Evolutionary conservation across 2,329 filamentous ascomycete species (phyloP).

Genomic region (Exophiala bonariae): DNA sequence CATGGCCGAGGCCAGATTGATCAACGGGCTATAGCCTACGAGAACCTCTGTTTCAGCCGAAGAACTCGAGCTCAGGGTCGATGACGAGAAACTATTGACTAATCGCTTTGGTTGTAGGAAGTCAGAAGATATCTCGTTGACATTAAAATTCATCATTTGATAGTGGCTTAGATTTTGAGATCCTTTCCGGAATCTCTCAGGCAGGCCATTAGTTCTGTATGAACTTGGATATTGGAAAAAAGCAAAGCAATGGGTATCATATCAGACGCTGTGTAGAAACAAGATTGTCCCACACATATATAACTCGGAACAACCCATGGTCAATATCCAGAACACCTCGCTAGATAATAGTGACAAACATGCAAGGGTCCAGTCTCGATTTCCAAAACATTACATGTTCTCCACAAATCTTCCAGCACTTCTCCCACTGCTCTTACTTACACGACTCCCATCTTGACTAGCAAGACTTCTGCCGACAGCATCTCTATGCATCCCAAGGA

Average conservation of each 20-base stretch:
- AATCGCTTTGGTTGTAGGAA: too few species aligned
- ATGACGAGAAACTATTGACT: too few species aligned
- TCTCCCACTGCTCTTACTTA: slow-evolving; percentile 26
- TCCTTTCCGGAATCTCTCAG: too few species aligned
- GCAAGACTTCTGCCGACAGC: slow-evolving; percentile 43
- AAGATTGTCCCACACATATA: background rate
- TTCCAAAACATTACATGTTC: slow-evolving; percentile 24
- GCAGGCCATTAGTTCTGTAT: too few species aligned
- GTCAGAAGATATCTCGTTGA: too few species aligned
- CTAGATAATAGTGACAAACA: slow-evolving; percentile 6
- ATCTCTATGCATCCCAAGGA: slow-evolving; percentile 36
- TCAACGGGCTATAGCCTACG: too few species aligned
- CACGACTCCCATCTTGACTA: slow-evolving; percentile 45
- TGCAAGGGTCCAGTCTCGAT: background rate
- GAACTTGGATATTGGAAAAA: background rate
- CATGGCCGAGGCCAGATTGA: too few species aligned
- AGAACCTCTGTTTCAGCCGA: too few species aligned
- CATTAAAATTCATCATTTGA: too few species aligned
- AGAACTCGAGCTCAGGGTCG: too few species aligned
- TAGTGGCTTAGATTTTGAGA: too few species aligned
- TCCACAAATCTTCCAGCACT: slow-evolving; percentile 43
- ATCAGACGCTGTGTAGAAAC: slow-evolving; percentile 3
- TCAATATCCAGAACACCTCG: slow-evolving; percentile 4
- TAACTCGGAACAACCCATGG: background rate
- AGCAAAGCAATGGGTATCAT: slow-evolving; percentile 15